phyloP scores from a whole-genome alignment of 495 filamentous ascomycete genomes.

The Penicillium desertorum region DNA sequence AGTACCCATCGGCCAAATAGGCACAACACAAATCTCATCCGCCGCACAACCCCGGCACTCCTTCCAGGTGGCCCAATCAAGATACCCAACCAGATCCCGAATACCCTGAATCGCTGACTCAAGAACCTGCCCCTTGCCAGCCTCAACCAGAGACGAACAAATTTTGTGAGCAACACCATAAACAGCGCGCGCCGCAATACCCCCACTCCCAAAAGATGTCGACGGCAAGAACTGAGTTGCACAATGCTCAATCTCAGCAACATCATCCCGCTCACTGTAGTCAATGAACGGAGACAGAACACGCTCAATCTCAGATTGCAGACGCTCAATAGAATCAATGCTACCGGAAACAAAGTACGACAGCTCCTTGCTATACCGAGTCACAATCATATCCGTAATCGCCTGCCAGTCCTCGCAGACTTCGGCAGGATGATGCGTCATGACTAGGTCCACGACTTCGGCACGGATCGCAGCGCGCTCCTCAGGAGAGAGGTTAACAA shows the following conservation, averaged over 20 bases:
- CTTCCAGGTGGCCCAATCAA: conserved; percentile 64
- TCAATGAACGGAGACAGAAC: conserved; percentile 53
- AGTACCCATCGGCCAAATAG: conserved; percentile 64
- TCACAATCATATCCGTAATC: conserved; percentile 59
- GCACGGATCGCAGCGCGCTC: conserved; percentile 43
- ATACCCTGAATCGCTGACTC: conserved; percentile 30
- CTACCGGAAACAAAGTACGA: conserved; percentile 46
- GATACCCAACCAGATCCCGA: conserved; percentile 44
- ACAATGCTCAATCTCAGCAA: conserved; percentile 48
- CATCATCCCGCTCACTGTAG: conserved; percentile 38
- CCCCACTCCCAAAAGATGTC: conserved; percentile 6
- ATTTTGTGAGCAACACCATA: conserved; percentile 46
- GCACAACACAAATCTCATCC: conserved; percentile 64
- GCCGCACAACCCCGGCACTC: conserved; percentile 53
- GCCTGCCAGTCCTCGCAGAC: conserved; percentile 57
- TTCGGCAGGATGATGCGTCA: conserved; percentile 21
- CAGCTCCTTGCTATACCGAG: conserved; percentile 55
- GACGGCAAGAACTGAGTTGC: conserved; percentile 46
- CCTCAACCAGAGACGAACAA: conserved; percentile 50
- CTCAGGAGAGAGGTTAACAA: conserved; percentile 35
- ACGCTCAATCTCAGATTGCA: conserved; percentile 47
- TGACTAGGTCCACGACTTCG: conserved; percentile 43
- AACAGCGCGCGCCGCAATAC: conserved; percentile 43
- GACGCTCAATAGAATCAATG: conserved; percentile 28
- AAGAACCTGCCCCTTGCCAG: conserved; percentile 31